Evolutionary conservation across 345 rosid species (phyloP).

Genomic region (Camelina laxa): DNA sequence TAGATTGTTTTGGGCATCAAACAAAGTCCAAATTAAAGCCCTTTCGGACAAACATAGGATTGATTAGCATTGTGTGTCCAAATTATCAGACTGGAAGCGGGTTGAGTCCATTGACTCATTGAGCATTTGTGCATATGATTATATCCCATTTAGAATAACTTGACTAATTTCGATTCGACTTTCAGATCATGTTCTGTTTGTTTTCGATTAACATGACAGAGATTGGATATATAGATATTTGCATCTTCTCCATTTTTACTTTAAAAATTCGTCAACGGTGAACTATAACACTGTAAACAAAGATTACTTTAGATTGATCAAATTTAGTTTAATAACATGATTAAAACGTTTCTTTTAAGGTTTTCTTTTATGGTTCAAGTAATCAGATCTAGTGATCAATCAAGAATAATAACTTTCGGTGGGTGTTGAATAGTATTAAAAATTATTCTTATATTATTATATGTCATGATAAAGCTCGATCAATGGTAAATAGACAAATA

Average conservation of each 20-base stretch:
- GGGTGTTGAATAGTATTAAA: slow-evolving; percentile 8
- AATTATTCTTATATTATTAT: slow-evolving; percentile 4
- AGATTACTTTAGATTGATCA: background rate
- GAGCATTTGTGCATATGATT: slow-evolving; percentile 10
- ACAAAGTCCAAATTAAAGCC: background rate
- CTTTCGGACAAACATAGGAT: background rate
- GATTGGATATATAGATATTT: background rate
- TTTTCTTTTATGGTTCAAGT: background rate
- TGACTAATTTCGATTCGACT: background rate
- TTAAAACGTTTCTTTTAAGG: slow-evolving; percentile 12
- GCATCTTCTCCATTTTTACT: background rate
- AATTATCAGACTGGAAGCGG: background rate
- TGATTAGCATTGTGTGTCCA: background rate
- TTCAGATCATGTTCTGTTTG: background rate
- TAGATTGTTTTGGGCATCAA: background rate
- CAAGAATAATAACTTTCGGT: slow-evolving; percentile 35
- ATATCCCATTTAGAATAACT: background rate
- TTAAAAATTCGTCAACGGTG: background rate
- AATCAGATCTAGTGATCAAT: slow-evolving; percentile 27
- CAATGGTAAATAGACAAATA: slow-evolving; percentile 40
- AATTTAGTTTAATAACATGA: slow-evolving; percentile 6
- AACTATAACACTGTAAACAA: background rate
- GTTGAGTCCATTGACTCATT: slow-evolving; percentile 23
- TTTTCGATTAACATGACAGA: background rate
- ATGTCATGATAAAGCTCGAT: slow-evolving; percentile 17